Evolutionary conservation across 192 early-diverging fungal species (phyloP), one percentile per base, ranked within the genome.

Genomic region (Entomortierella chlamydospora): DNA sequence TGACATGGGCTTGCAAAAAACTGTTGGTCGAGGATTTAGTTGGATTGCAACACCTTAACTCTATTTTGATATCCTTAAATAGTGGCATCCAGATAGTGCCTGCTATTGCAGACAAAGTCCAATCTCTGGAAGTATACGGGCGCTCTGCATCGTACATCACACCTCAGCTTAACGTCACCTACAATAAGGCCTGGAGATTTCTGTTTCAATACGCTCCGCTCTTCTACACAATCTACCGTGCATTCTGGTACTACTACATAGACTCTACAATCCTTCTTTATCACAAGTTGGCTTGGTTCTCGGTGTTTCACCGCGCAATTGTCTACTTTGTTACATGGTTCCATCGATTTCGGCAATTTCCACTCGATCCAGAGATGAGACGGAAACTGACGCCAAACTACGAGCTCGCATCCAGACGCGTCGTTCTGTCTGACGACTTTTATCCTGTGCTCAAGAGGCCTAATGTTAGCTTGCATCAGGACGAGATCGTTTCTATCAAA

Each of bases 81-180:
- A 77, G 82, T 39, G 86, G 63, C 12, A 71, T 68, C 1, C 86
- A 87, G 43, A 57, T 87, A 59, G 60, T 85, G 17, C 68, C 78
- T 15, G 72, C 70, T 8, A 82, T 87, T 25, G 79, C 67, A 10
- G 64, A 62, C 51, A 66, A 73, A 23, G 82, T 82, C 0, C 57
- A 54, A 23, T 71, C 79, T 7, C 63, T 87, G 7, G 71, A 73
- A 9, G 81, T 85, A 18, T 87, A 83, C 59, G 77, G 81, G 15
- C 74, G 83, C 6, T 78, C 85, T 8, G 77, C 86, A 3, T 73
- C 51, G 11, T 85, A 83, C 64, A 74, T 85, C 57, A 55, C 70
- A 2, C 84, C 85, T 37, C 47, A 68, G 45, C 29, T 31, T 18
- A 80, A 82, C 33, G 23, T 43, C 53, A 26, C 51, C 30, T 80